Base-by-base conservation (phyloP, 495 filamentous ascomycete genomes). In the Trichoderma erinaceum region DNA sequence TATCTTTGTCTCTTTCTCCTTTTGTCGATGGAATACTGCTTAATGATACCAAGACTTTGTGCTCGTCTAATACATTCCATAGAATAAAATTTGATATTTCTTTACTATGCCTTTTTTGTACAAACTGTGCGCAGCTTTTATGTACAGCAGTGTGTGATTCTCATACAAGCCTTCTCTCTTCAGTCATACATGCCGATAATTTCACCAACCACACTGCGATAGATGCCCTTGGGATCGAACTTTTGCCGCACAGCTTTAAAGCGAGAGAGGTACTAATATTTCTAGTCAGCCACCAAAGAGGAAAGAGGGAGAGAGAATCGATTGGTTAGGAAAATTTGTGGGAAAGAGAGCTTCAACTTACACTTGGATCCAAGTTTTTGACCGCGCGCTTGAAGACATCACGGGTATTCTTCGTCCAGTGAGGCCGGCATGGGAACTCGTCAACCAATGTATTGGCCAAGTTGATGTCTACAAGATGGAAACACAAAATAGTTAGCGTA, bases 341-440 rank as follows among this genome's bases (percentile, higher is more conserved):
- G 10, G 5, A 41, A 27, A 27, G 41, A 11, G n/a, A 46, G 3
- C 50, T n/a, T 50, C 6, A 0, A 74, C 73, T 70, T 38, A 76
- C 76, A 23, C 67, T 67, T 0, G 80, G 76, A 67, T 84, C 80
- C 21, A 84, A 63, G 66, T 84, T 80, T 73, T 82, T 79, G 41
- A 74, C 78, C 4, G 79, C 73, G 44, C 77, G 74, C 48, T 70
- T 68, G 41, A 84, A 77, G 4, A 83, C 80, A 25, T 81, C 80
- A 12, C 81, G 73, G 41, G 77, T 79, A 68, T 84, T 84, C 75
- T 84, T 84, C 5, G 81, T 84, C 81, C 81, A 84, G 69, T 84
- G 81, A 23, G 81, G 81, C 0, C 81, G 73, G 46, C 75, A 78
- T 0, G 81, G 80, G 66, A 84, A 83, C 68, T 82, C 80, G 65